Conservation (phyloP, 495 filamentous ascomycete species). For the Neurospora pannonica region DNA sequence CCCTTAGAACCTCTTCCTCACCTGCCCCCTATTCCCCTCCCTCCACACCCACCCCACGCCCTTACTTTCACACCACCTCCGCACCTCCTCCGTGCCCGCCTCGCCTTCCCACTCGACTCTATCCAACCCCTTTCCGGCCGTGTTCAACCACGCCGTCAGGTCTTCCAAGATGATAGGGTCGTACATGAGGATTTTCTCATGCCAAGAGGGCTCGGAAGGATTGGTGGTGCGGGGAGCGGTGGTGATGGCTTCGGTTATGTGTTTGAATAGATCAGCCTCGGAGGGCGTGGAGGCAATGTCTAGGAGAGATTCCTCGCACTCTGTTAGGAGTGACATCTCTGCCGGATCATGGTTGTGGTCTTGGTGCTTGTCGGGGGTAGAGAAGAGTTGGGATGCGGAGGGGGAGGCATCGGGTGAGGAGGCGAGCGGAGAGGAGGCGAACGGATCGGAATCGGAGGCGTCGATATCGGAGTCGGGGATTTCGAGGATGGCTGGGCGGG, state of each 20-base stretch:
- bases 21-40: slow-evolving; percentile 33
- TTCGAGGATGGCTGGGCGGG: slow-evolving; percentile 35
- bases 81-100: slow-evolving; percentile 47
- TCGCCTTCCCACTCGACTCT: slow-evolving; percentile 56
- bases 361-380: slow-evolving; percentile 20
- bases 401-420: slow-evolving; percentile 12
- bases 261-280: slow-evolving; percentile 40
- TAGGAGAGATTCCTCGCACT: slow-evolving; percentile 33
- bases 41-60: slow-evolving; percentile 65
- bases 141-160: slow-evolving; percentile 73
- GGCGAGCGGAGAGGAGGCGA: slow-evolving; percentile 7
- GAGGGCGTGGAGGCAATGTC: slow-evolving; percentile 20
- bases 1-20: slow-evolving; percentile 37
- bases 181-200: slow-evolving; percentile 89
- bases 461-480: slow-evolving; percentile 62
- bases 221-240: slow-evolving; percentile 40
- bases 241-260: slow-evolving; percentile 59
- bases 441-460: slow-evolving; percentile 30
- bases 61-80: slow-evolving; percentile 79
- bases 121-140: slow-evolving; percentile 55
- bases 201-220: slow-evolving; percentile 52
- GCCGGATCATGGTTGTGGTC: neutral
- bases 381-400: slow-evolving; percentile 14
- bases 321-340: slow-evolving; percentile 17
- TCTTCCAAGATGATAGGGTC: slow-evolving; percentile 89